A percentile compares a stretch with the other conserved stretches of the same genome.
phyloP scores from a whole-genome alignment of 2,329 filamentous ascomycete genomes.

The Fusarium brevicatenulatum region DNA sequence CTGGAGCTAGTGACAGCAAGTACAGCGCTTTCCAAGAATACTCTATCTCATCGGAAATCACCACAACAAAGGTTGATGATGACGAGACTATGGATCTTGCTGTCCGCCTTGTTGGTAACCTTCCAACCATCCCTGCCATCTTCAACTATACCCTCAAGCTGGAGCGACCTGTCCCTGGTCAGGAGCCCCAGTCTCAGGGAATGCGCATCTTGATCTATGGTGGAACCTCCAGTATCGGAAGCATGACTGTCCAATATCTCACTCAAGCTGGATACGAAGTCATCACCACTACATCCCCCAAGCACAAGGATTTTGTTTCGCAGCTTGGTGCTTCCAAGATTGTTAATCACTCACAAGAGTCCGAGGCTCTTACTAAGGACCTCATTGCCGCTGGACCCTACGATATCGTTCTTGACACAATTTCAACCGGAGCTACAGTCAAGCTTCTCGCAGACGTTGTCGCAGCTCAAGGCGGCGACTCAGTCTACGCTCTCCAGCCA shows the following conservation, averaged over 20 bases:
- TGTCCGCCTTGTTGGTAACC: conserved; percentile 30
- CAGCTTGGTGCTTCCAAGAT: conserved; percentile 17
- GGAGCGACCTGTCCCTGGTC: conserved; percentile 10
- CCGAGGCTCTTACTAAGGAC: not conserved
- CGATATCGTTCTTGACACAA: conserved; percentile 24
- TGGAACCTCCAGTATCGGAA: conserved; percentile 33
- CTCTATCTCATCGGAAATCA: conserved; percentile 1
- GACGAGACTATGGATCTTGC: conserved; percentile 20
- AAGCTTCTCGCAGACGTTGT: conserved; percentile 27
- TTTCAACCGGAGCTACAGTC: conserved; percentile 25
- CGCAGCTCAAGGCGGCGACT: conserved; percentile 19
- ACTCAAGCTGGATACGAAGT: conserved; percentile 33
- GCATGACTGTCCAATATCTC: conserved; percentile 29
- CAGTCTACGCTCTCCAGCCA: conserved; percentile 31
- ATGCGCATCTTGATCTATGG: conserved; percentile 30
- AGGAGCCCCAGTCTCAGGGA: not conserved
- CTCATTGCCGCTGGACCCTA: conserved; percentile 23
- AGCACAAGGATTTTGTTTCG: conserved; percentile 24
- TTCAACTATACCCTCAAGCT: conserved; percentile 28
- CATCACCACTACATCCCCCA: conserved; percentile 33
- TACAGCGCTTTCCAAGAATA: conserved; percentile 33
- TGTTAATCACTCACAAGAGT: conserved; percentile 12
- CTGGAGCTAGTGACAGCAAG: conserved; percentile 25
- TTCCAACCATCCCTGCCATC: conserved; percentile 28
- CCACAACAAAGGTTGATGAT: conserved; percentile 22